Percentiles rank a stretch among this genome's conserved stretches.
phyloP scores from a whole-genome alignment of 2,329 filamentous ascomycete genomes.

The Cadophora gregata region DNA sequence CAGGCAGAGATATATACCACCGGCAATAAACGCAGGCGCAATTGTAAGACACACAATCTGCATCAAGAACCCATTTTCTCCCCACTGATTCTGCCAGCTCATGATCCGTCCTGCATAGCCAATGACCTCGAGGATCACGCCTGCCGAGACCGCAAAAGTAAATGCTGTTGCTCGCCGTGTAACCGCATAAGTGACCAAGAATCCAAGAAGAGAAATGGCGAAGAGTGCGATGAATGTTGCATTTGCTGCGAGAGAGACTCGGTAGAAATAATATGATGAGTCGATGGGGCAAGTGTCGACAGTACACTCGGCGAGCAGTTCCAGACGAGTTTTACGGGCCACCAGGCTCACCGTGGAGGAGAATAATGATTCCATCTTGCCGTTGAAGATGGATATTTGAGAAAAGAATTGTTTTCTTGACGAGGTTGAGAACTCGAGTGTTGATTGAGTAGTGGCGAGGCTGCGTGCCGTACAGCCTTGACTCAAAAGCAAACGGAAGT shows the following conservation, averaged over 20 bases:
- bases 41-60: constrained; percentile 69
- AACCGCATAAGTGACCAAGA: constrained; percentile 49
- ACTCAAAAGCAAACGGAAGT: neutral
- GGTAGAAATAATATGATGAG: constrained; percentile 57
- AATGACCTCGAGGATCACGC: constrained; percentile 60
- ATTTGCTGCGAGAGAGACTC: constrained; percentile 60
- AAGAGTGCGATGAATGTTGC: constrained; percentile 58
- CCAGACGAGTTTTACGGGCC: constrained; percentile 22
- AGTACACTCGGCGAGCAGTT: constrained; percentile 41
- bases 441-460: neutral
- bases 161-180: constrained; percentile 57
- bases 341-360: constrained; percentile 19
- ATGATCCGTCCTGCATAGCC: constrained; percentile 65
- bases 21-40: constrained; percentile 68
- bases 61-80: constrained; percentile 55
- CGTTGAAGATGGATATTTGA: neutral
- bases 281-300: constrained; percentile 46
- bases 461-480: neutral
- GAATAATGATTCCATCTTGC: constrained; percentile 28
- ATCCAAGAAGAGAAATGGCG: constrained; percentile 49
- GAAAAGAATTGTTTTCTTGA: neutral
- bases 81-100: constrained; percentile 60
- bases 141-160: constrained; percentile 58
- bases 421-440: neutral
- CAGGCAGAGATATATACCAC: constrained; percentile 68